Percentiles rank a stretch among this genome's conserved stretches.
Conservation (phyloP, 352 stramenopile genomes). For the Phytophthora crassamura region DNA sequence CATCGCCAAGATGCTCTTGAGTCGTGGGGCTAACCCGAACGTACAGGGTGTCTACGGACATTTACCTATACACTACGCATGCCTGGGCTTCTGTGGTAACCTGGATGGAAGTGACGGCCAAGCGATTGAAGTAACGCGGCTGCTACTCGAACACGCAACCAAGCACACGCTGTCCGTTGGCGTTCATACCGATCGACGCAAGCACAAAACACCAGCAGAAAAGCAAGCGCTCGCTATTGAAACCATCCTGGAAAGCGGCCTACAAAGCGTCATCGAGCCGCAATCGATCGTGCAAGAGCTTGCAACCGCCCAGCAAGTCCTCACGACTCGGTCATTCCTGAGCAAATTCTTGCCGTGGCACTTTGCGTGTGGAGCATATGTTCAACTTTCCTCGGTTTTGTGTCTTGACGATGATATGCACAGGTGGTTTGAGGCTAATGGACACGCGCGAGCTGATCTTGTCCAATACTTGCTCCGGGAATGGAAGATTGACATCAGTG, state of each 20-base stretch:
- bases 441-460: slow-evolving; percentile 43
- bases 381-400: slow-evolving; percentile 40
- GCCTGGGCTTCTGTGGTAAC: slow-evolving; percentile 57
- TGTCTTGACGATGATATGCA: slow-evolving; percentile 64
- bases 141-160: slow-evolving; percentile 36
- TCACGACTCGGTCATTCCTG: slow-evolving; percentile 33
- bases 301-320: slow-evolving; percentile 40
- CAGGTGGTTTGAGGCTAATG: slow-evolving; percentile 47
- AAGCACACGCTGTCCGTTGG: slow-evolving; percentile 41
- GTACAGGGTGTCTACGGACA: slow-evolving; percentile 60
- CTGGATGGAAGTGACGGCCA: slow-evolving; percentile 20
- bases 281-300: slow-evolving; percentile 45
- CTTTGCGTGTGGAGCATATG: slow-evolving; percentile 64
- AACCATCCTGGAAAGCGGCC: slow-evolving; percentile 50
- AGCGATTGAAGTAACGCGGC: slow-evolving; percentile 40
- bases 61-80: slow-evolving; percentile 74
- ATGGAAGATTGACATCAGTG: slow-evolving; percentile 45
- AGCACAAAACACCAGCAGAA: slow-evolving; percentile 59
- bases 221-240: slow-evolving; percentile 70
- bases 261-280: slow-evolving; percentile 42
- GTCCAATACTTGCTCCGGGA: slow-evolving; percentile 43
- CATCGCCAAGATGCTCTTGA: slow-evolving; percentile 50
- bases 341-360: slow-evolving; percentile 65
- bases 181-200: slow-evolving; percentile 54
- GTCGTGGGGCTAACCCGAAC: slow-evolving; percentile 64